Evolutionary conservation across 129 eudicot species (phyloP), one percentile per base, ranked within the genome.

Genomic region (Gnaphalium uliginosum): DNA sequence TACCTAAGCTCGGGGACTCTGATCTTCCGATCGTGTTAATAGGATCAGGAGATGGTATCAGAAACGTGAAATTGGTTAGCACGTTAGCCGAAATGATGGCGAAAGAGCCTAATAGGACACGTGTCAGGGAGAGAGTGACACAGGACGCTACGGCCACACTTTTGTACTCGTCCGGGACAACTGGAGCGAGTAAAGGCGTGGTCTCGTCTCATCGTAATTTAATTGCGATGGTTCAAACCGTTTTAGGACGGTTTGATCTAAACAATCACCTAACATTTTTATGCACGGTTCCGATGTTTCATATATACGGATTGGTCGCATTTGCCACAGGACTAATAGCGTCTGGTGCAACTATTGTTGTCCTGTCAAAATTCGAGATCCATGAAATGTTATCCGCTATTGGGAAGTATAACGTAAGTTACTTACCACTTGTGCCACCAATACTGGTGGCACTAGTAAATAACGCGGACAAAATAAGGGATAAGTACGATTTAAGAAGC

Each of bases 221-320:
- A 4, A 89, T 95, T 10, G 97, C 94, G 3, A 89, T 86, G 96
- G 97, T 91, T 1, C 89, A 95, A 68, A 87, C 89, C 0, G 75
- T 95, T 0, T 67, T 83, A 17, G 73, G 73, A 46, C 81, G 97
- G 67, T 95, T 89, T 82, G 32, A 54, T 0, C 23, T 84, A 26
- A 85, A 82, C 5, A 86, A 77, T 0, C 67, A 67, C 0, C 85
- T 83, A 8, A 83, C 90, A 0, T 89, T 85, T 74, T 83, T 95
- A 32, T 91, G 97, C 64, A 95, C 99, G 0, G 99, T 95, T 13
- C 99, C 99, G 0, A 95, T 95, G 99, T 95, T 95, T 72, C 99
- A 95, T 77, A 87, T 95, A 63, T 95, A 95, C 78, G 99, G 99
- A 14, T 69, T 95, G 14, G 99, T 83, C 7, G 97, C 90, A 4